phyloP scores from a whole-genome alignment of 2,329 filamentous ascomycete genomes.

The Lachnum nothofagi region DNA sequence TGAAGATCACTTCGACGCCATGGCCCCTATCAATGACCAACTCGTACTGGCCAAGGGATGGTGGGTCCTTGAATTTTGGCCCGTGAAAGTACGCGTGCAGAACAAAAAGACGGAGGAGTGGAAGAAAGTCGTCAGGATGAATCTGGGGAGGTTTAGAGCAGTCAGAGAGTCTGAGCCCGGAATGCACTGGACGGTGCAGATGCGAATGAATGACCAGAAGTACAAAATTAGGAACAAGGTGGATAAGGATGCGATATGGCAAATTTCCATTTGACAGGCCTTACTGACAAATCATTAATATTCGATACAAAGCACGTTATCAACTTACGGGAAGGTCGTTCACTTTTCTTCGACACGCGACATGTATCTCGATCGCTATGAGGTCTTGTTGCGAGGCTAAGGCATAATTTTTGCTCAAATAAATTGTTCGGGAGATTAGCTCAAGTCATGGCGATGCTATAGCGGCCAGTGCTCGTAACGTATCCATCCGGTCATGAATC shows the following conservation, averaged over 20 bases:
- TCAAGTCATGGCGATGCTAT: too few species aligned
- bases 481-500: too few species aligned
- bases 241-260: slow-evolving; percentile 34
- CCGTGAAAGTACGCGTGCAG: slow-evolving; percentile 37
- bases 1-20: slow-evolving; percentile 41
- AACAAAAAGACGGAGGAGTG: slow-evolving; percentile 31
- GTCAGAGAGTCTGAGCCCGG: slow-evolving; percentile 36
- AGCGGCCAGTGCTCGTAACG: too few species aligned
- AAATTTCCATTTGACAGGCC: slow-evolving; percentile 9
- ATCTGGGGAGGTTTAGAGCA: slow-evolving; percentile 36
- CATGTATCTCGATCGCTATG: too few species aligned
- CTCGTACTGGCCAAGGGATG: slow-evolving; percentile 35
- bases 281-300: too few species aligned
- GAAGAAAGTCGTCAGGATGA: slow-evolving; percentile 36
- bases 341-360: background rate
- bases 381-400: too few species aligned
- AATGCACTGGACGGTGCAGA: slow-evolving; percentile 42
- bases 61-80: slow-evolving; percentile 43
- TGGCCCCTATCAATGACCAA: slow-evolving; percentile 39
- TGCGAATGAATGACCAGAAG: slow-evolving; percentile 32
- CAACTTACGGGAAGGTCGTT: too few species aligned
- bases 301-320: too few species aligned
- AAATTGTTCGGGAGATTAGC: too few species aligned
- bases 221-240: slow-evolving; percentile 34
- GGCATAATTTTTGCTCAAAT: too few species aligned